Evolutionary conservation across 805 yeast genomes (phyloP).

Genomic region (Priceomyces haplophilus): DNA sequence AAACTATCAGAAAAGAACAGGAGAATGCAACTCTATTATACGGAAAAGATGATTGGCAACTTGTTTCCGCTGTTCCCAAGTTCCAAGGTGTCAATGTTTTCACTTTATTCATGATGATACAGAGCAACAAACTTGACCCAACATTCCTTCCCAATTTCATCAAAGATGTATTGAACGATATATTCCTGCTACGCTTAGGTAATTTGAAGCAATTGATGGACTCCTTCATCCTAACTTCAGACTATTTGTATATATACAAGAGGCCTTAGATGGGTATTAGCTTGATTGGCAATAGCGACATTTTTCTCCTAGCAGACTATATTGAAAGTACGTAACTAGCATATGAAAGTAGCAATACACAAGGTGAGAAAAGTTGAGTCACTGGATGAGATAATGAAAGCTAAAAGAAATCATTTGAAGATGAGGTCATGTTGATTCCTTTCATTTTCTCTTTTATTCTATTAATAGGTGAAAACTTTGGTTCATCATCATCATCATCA

Average conservation of each 20-base stretch:
- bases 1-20: neutral
- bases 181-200: constrained; percentile 6
- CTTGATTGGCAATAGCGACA: too few species aligned
- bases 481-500: constrained; percentile 22
- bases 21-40: constrained; percentile 4
- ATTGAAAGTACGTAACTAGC: constrained; percentile 2
- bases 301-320: too few species aligned
- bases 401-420: neutral
- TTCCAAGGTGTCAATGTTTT: constrained; percentile 18
- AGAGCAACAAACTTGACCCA: constrained; percentile 7
- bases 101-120: constrained; percentile 14
- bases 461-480: constrained; percentile 30
- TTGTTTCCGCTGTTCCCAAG: constrained; percentile 19
- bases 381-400: neutral
- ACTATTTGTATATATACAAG: constrained; percentile 29
- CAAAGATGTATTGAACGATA: constrained; percentile 11
- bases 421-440: constrained; percentile 1
- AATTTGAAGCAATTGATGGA: constrained; percentile 13
- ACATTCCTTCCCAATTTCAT: constrained; percentile 5
- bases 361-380: too few species aligned
- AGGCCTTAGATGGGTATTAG: constrained; percentile 11
- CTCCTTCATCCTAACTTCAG: constrained; percentile 17
- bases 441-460: constrained; percentile 24
- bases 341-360: too few species aligned
- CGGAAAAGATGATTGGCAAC: constrained; percentile 19